Base-by-base conservation (phyloP, 2,329 filamentous ascomycete species). In the Fusarium sp. region DNA sequence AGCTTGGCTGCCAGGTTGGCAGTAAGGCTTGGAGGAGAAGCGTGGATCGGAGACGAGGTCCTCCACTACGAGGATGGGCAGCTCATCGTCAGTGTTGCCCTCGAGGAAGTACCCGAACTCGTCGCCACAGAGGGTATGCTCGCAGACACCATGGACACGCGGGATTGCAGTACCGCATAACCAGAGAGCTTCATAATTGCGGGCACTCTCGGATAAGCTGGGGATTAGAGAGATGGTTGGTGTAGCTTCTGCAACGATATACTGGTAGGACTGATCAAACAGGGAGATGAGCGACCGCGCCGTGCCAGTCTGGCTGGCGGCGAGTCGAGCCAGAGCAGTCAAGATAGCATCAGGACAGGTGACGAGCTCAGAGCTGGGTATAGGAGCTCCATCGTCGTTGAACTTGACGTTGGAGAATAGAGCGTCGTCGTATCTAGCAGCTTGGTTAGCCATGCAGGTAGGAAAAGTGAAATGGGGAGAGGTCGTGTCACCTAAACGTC, bases 221-320 rank as follows among this genome's bases (percentile, higher is more conserved):
- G 80, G 73, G 13, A 74, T 61, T 6, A 89, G 75, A 0, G 83
- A 83, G 4, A 84, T 79, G 1, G 80, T 81, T 1, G 82, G 81
- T 1, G 87, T 87, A 7, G 87, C 86, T 70, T 90, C 88, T 52
- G 87, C 86, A n/a, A 90, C 79, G 35, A 89, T 80, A 64, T 88
- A 84, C 72, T 90, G 87, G 61, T 83, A 78, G 18, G 81, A 80
- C 2, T 80, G 80, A 71, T 88, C 87, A 70, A 90, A 88, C 20
- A 90, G 80, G 0, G 88, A 89, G 64, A 90, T 83, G 27, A 88
- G 73, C 10, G 82, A 80, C 31, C 86, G 83, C 11, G 81, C 78
- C 6, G 81, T 82, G 18, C 83, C 81, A 10, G 88, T 80, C 13
- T 85, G 83, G 59, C 84, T 78, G 14, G 84, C 82, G 1, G 83